These are phyloP conservation scores for Cercospora sp. DNA, from an alignment of 2,329 filamentous ascomycete species.

Conservation along the genomic window DNA sequence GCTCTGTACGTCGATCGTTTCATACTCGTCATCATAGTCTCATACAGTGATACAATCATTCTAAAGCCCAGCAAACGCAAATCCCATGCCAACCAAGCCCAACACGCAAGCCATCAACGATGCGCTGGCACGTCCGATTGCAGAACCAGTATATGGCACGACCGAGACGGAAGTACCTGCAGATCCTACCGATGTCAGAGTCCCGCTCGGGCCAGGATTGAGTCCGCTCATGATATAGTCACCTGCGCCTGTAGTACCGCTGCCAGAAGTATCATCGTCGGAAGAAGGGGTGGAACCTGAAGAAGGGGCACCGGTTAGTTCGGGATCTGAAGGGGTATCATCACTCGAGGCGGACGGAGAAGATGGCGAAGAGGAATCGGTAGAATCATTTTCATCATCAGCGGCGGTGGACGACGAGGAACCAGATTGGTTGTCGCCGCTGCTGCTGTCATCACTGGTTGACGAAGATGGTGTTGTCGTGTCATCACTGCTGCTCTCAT, in stretches of 20 bases:
- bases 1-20: not conserved
- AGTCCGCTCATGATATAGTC: conserved; percentile 6
- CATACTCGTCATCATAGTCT: not conserved
- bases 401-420: not conserved
- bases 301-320: not conserved
- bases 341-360: not conserved
- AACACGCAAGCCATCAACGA: not conserved
- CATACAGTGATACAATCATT: not conserved
- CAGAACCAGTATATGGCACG: not conserved
- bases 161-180: conserved; percentile 18
- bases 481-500: not conserved
- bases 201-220: not conserved
- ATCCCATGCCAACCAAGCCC: not conserved
- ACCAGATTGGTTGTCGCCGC: not conserved
- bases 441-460: not conserved
- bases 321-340: not conserved
- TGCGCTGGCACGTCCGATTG: not conserved
- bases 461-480: not conserved
- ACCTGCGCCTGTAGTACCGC: not conserved
- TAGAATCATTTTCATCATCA: not conserved
- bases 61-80: not conserved
- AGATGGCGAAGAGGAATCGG: not conserved
- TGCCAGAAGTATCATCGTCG: not conserved
- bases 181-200: conserved; percentile 7
- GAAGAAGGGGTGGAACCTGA: not conserved